phyloP scores from a whole-genome alignment of 768 basidiomycete genomes.

The Rubroboletus satanas region DNA sequence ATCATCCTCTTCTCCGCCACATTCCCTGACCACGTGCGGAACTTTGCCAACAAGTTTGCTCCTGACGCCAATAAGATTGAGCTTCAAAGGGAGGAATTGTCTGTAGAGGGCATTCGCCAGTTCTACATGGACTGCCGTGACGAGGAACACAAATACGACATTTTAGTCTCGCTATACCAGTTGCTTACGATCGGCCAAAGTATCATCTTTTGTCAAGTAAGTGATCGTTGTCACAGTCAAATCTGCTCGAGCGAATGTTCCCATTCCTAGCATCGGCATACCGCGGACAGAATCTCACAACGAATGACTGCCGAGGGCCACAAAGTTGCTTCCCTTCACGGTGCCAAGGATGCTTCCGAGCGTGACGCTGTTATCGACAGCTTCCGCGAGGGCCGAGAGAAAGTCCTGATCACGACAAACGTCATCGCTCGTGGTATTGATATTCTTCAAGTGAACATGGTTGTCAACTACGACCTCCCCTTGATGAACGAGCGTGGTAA shows the following conservation, averaged over 20 bases:
- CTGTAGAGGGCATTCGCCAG: slow-evolving; percentile 91
- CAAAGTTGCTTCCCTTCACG: slow-evolving; percentile 93
- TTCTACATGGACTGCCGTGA: slow-evolving; percentile 96
- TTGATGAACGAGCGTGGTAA: slow-evolving; percentile 68
- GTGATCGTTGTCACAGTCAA: slow-evolving; percentile 20
- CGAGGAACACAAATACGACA: slow-evolving; percentile 93
- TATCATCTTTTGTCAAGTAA: slow-evolving; percentile 95
- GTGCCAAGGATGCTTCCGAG: slow-evolving; percentile 84
- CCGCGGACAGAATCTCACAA: slow-evolving; percentile 86
- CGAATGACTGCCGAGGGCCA: slow-evolving; percentile 93
- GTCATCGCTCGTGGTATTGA: slow-evolving; percentile 98
- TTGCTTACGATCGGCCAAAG: slow-evolving; percentile 94
- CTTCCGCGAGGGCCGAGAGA: slow-evolving; percentile 94
- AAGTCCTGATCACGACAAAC: slow-evolving; percentile 97
- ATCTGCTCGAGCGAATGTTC: background rate
- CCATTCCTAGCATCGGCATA: slow-evolving; percentile 67
- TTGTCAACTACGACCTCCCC: slow-evolving; percentile 98
- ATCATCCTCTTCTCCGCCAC: slow-evolving; percentile 98
- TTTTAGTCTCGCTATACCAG: slow-evolving; percentile 84
- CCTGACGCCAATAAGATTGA: slow-evolving; percentile 96
- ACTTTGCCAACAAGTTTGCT: slow-evolving; percentile 90
- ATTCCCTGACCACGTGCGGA: slow-evolving; percentile 89
- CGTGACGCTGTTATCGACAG: slow-evolving; percentile 91
- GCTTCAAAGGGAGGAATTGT: slow-evolving; percentile 89
- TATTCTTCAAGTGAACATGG: slow-evolving; percentile 99